Base-by-base conservation (phyloP, 805 yeast species). In the Kodamaea restingae region DNA sequence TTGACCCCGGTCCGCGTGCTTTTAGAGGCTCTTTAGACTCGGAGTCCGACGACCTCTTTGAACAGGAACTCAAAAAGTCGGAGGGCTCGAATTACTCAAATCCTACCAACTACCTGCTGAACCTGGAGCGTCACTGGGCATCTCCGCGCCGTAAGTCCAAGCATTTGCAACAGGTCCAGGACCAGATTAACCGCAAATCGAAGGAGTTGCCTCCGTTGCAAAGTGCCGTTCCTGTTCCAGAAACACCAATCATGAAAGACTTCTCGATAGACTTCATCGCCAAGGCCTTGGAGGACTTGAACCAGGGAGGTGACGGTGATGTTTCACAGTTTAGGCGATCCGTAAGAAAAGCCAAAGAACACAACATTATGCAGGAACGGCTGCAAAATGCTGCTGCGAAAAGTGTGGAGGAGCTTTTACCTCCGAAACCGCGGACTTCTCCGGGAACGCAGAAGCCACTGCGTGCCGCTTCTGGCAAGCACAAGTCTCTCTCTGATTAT, bases 251-350 rank as follows among this genome's bases (percentile, higher is more conserved):
- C 7, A 53, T 58, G 39, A 67, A 68, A 41, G 74, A 69, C 42
- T 69, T 69, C 43, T 65, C 71, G 2, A 63, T 69, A 21, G 74
- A 69, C 41, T 69, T 63, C 41, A 69, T 69, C 18, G 73, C 74
- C 10, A 67, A 68, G 40, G 73, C 73, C 1, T 50, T 69, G 24
- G 73, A 69, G 45, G 74, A 69, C 47, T 59, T 69, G 45, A 67
- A 67, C 41, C 49, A 60, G 1, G 74, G 74, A 9, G 74, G 74
- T 4, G 56, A 69, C 40, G 73, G 74, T 8, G 73, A 69, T 41
- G 54, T 69, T 27, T 62, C 54, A 32, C 63, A 60, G 45, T 69
- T 61, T 45, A 52, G 74, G 40, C 52, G 59, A 37, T 66, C 72
- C 2, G 65, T 67, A 11, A 46, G 74, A 17, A 36, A 48, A 7